Evolutionary conservation across 805 yeast genomes (phyloP).

Genomic region (Candida pseudofarinosa): DNA sequence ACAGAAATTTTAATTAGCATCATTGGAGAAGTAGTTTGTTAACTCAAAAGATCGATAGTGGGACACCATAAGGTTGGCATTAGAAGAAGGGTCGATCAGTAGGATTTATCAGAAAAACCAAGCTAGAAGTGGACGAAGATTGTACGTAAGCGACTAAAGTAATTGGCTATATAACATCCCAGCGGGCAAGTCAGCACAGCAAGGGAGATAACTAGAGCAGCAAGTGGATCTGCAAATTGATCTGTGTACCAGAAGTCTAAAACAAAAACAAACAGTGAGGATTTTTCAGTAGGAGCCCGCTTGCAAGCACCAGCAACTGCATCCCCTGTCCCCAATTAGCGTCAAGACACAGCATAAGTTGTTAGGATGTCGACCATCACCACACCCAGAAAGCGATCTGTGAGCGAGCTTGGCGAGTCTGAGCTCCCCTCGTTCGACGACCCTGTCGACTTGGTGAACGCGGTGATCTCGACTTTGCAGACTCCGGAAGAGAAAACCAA

Average conservation of each 20-base stretch:
- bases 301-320: not conserved
- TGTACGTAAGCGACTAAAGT: not conserved
- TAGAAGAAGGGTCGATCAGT: not conserved
- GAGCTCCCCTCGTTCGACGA: constrained; percentile 47
- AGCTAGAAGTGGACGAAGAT: not conserved
- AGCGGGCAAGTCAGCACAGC: not conserved
- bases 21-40: not conserved
- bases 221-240: too few species aligned
- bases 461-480: constrained; percentile 65
- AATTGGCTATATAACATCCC: not conserved
- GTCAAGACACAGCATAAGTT: not conserved
- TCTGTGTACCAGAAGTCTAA: too few species aligned
- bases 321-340: not conserved
- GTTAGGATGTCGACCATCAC: constrained; percentile 21
- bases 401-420: constrained; percentile 15
- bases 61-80: not conserved
- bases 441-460: constrained; percentile 63
- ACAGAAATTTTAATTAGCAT: constrained; percentile 5
- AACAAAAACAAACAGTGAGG: too few species aligned
- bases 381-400: constrained; percentile 27
- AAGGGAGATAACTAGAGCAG: too few species aligned
- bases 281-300: not conserved
- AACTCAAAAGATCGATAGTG: not conserved
- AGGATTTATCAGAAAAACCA: not conserved
- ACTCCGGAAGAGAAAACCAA: constrained; percentile 71